These are phyloP conservation scores for Mediolabrus comicus DNA, from an alignment of 108 stramenopile genomes.

Conservation along the genomic window DNA sequence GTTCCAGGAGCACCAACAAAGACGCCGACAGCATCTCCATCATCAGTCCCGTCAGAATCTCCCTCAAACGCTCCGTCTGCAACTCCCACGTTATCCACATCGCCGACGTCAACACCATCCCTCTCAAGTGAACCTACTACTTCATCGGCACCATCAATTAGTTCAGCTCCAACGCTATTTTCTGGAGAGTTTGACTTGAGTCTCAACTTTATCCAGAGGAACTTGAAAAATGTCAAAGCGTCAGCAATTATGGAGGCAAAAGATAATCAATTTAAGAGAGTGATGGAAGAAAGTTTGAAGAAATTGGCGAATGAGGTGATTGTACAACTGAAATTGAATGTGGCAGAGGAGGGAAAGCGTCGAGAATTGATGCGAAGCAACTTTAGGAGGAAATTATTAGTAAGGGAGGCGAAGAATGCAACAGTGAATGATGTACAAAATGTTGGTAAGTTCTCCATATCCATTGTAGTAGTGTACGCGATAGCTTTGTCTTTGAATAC, in stretches of 20 bases:
- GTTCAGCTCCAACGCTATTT: background rate
- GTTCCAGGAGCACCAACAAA: background rate
- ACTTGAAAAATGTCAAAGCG: constrained; percentile 10
- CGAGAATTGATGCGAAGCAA: background rate
- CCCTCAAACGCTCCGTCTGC: constrained; percentile 4
- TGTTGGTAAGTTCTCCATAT: constrained; percentile 33
- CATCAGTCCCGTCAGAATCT: background rate
- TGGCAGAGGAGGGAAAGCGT: background rate
- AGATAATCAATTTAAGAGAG: constrained; percentile 25
- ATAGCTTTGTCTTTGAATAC: background rate
- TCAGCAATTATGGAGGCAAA: constrained; percentile 16
- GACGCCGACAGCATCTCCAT: background rate
- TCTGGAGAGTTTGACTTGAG: constrained; percentile 10
- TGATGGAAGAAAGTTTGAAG: constrained; percentile 20
- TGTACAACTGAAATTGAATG: constrained; percentile 13
- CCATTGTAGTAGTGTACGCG: too few species aligned
- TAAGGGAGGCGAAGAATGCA: constrained; percentile 15
- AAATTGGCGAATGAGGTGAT: constrained; percentile 19
- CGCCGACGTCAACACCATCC: background rate
- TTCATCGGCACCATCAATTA: background rate
- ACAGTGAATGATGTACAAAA: constrained; percentile 29
- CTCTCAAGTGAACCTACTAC: too few species aligned
- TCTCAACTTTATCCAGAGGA: constrained; percentile 17
- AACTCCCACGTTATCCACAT: constrained; percentile 4
- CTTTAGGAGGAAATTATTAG: constrained; percentile 1